Conservation (phyloP, 2,329 filamentous ascomycete species). For the Sporothrix mexicana region DNA sequence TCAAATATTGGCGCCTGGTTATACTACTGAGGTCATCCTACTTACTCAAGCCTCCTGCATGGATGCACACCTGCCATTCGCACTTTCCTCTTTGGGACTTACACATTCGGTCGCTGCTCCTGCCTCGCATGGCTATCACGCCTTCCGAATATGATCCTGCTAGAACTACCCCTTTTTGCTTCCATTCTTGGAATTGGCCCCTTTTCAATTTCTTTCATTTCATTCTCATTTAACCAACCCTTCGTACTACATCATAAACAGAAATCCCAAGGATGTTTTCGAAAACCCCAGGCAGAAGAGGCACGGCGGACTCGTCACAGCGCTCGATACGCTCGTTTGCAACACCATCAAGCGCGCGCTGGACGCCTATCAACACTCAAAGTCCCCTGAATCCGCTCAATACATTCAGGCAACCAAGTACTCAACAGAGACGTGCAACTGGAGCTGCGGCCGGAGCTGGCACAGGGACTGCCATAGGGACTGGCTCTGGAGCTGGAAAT, state of each 20-base stretch:
- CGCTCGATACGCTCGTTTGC: conserved; percentile 14
- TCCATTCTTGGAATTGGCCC: not conserved
- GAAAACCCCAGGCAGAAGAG: not conserved
- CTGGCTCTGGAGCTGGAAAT: not conserved
- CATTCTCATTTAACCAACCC: not conserved
- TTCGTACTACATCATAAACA: not conserved
- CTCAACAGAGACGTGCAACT: conserved; percentile 3
- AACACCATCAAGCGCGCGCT: conserved; percentile 5
- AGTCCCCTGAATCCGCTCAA: not conserved
- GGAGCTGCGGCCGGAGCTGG: not conserved
- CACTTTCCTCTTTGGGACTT: conserved; percentile 29
- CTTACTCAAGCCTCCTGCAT: too few relatives aligned
- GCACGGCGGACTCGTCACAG: not conserved
- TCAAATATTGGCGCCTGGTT: too few relatives aligned
- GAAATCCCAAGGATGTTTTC: not conserved
- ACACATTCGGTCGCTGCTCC: not conserved
- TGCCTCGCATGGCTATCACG: not conserved
- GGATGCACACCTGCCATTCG: too few relatives aligned
- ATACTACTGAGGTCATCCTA: too few relatives aligned
- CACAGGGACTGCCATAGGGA: not conserved
- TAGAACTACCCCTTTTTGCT: not conserved
- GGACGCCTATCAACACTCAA: not conserved
- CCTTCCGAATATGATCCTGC: not conserved
- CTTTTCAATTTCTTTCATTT: not conserved
- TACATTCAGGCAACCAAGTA: not conserved